Evolutionary conservation across 2,329 filamentous ascomycete species (phyloP), one percentile per base, ranked within the genome.

Genomic region (Pleomassaria siparia): DNA sequence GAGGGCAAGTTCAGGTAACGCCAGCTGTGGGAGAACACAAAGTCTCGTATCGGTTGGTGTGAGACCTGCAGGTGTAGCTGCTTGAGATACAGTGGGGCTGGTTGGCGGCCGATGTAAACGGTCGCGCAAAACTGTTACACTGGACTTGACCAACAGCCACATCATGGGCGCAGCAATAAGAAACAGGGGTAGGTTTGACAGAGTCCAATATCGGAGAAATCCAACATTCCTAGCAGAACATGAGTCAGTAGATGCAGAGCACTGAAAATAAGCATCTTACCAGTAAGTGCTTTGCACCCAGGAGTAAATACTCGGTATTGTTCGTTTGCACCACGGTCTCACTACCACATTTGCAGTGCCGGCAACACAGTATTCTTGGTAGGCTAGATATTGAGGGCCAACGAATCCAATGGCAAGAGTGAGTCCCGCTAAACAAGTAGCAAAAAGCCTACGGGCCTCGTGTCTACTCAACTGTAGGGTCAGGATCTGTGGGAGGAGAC

Each of bases 211-310:
- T 49, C 81, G 81, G 43, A 97, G 80, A 57, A 95, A 87, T 0
- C 94, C 94, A 43, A 88, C 84, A 60, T 92, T 85, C 94, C 91
- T 96, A 42, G 2, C n/a, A 44, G 22, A 22, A n/a, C 6, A 16
- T 12, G 12, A 43, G 61, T 40, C 36, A 58, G 42, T 13, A 13
- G 18, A 13, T 18, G 22, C 7, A 18, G 4, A 18, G 4, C 9
- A 16, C n/a, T 4, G 13, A n/a, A 20, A 41, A 20, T 30, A 21
- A 15, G 22, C 8, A 13, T 71, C 83, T 69, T 79, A 95, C 91
- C 94, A 99, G 71, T 99, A 97, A 61, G 88, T 78, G 37, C 79
- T 78, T 67, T 99, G 94, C 2, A 97, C 92, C 76, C 88, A 97
- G 0, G 84, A 80, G 72, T 95, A 97, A 50, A 99, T 91, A 67